Conservation (phyloP, 768 basidiomycete genomes). For the Phaffia tasmanica region DNA sequence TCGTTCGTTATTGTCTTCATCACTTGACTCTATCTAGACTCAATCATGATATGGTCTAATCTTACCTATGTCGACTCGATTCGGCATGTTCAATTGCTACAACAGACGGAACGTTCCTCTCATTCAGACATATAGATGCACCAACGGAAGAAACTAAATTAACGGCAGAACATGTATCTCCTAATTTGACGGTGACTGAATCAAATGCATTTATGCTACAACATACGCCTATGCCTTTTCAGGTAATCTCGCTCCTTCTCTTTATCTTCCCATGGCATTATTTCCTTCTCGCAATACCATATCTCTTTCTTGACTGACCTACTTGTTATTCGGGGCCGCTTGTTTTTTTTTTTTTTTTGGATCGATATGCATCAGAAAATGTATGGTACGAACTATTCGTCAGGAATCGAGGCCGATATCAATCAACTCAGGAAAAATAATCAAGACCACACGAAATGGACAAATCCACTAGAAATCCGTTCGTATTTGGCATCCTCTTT, state of each 20-base stretch:
- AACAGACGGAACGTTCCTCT: conserved; percentile 60
- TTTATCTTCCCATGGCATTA: conserved; percentile 38
- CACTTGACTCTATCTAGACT: neutral
- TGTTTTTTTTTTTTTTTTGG: neutral
- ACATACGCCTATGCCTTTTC: conserved; percentile 71
- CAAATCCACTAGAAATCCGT: conserved; percentile 73
- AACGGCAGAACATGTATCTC: conserved; percentile 27
- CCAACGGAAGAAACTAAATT: conserved; percentile 28
- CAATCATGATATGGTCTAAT: neutral
- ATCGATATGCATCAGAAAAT: conserved; percentile 49
- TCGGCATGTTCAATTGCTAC: too few species aligned
- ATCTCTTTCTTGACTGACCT: neutral
- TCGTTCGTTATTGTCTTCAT: conserved; percentile 31
- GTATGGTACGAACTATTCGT: conserved; percentile 73
- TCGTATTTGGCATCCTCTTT: conserved; percentile 42
- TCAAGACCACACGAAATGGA: conserved; percentile 70
- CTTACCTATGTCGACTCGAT: neutral
- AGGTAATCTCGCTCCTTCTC: conserved; percentile 38
- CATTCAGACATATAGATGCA: conserved; percentile 49
- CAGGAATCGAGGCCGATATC: conserved; percentile 68
- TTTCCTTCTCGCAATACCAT: neutral
- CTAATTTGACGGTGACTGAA: conserved; percentile 68
- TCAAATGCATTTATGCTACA: conserved; percentile 68
- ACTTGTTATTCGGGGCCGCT: neutral
- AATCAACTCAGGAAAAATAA: conserved; percentile 51